phyloP scores from a whole-genome alignment of 805 yeast species.

The Nadsonia fulvescens region DNA sequence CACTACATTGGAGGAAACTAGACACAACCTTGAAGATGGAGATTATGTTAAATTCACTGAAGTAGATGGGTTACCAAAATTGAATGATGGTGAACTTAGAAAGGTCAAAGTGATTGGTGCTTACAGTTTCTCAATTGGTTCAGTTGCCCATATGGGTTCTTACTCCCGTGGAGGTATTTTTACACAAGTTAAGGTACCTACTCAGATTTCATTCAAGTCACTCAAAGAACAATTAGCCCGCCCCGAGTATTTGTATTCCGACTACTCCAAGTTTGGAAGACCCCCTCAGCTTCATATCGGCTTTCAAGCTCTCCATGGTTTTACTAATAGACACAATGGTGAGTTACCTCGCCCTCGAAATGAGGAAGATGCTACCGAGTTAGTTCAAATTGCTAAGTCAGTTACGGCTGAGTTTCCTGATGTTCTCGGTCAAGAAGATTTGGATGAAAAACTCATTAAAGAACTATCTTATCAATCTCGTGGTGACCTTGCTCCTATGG shows the following conservation, averaged over 20 bases:
- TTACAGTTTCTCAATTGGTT: conserved; percentile 65
- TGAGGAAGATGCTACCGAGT: conserved; percentile 53
- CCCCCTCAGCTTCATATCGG: conserved; percentile 84
- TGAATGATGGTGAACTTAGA: conserved; percentile 57
- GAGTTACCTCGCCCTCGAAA: conserved; percentile 61
- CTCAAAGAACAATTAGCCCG: conserved; percentile 43
- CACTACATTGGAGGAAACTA: conserved; percentile 77
- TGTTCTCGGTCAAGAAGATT: conserved; percentile 36
- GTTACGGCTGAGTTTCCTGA: conserved; percentile 39
- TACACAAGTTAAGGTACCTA: conserved; percentile 82
- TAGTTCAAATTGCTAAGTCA: conserved; percentile 39
- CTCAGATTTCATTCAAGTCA: conserved; percentile 39
- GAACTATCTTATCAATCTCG: conserved; percentile 71
- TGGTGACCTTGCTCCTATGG: conserved; percentile 82
- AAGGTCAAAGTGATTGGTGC: conserved; percentile 84
- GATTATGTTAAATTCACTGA: conserved; percentile 75
- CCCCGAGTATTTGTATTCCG: conserved; percentile 72
- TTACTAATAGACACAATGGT: conserved; percentile 42
- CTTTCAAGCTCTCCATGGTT: conserved; percentile 73
- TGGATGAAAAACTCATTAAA: conserved; percentile 47
- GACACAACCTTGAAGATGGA: conserved; percentile 91
- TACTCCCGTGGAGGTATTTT: conserved; percentile 77
- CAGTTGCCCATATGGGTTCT: conserved; percentile 35
- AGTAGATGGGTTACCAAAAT: conserved; percentile 56
- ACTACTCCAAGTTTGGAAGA: conserved; percentile 86